These are phyloP conservation scores for Acanthamoeba quina DNA, from an alignment of 208 protist genomes.

Conservation along the genomic window DNA sequence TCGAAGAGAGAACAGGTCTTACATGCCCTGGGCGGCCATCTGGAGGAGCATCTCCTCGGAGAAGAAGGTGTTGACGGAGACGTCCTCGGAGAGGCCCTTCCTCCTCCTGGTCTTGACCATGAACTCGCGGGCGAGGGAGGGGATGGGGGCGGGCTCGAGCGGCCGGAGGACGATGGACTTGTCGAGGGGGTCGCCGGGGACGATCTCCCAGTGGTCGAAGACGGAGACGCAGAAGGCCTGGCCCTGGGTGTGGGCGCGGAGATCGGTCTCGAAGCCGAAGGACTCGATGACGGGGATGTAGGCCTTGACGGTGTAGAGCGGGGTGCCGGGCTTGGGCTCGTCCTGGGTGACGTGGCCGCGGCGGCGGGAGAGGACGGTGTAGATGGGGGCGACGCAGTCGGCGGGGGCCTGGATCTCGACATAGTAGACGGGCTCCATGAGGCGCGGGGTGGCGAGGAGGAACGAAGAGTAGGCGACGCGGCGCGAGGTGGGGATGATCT, in stretches of 20 bases:
- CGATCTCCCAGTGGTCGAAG: slow-evolving; percentile 98
- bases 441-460: slow-evolving; percentile 93
- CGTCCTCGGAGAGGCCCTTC: slow-evolving; percentile 90
- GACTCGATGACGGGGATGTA: slow-evolving; percentile 98
- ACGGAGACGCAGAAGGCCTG: slow-evolving; percentile 95
- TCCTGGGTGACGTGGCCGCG: slow-evolving; percentile 95
- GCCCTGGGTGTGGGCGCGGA: slow-evolving; percentile 97
- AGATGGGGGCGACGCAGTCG: slow-evolving; percentile 92
- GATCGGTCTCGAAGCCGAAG: slow-evolving; percentile 99
- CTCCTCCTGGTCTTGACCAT: slow-evolving; percentile 98
- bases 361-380: slow-evolving; percentile 86
- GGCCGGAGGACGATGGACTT: slow-evolving; percentile 95
- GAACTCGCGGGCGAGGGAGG: slow-evolving; percentile 98
- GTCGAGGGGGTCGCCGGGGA: slow-evolving; percentile 99
- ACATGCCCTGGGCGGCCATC: not conserved
- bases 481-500: slow-evolving; percentile 94
- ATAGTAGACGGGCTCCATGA: slow-evolving; percentile 98
- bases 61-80: slow-evolving; percentile 66
- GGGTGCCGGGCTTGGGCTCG: slow-evolving; percentile 96
- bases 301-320: slow-evolving; percentile 95
- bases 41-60: slow-evolving; percentile 42
- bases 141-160: slow-evolving; percentile 95
- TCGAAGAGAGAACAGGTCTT: no score
- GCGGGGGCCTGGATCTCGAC: slow-evolving; percentile 95
- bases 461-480: slow-evolving; percentile 96